Base-by-base conservation (phyloP, 2,329 filamentous ascomycete species). In the Bipolaris oryzae region DNA sequence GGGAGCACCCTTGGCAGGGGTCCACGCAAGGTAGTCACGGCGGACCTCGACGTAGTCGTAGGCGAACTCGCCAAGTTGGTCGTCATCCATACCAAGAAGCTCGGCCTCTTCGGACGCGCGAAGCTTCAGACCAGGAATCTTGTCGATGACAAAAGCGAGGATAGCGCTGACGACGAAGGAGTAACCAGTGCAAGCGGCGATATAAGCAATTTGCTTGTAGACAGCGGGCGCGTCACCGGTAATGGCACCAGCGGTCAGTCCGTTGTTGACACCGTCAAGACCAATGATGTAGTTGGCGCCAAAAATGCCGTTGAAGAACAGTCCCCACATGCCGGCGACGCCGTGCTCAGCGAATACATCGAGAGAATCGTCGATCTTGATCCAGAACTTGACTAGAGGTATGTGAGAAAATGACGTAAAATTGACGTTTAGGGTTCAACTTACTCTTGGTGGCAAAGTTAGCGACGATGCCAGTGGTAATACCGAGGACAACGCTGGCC, bases 301-400 rank as follows among this genome's bases (percentile, higher is more conserved):
- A 72, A 94, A 92, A 61, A 94, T 78, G 62, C 88, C 90, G 54
- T 91, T 94, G 77, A 91, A 82, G 57, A 92, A 77, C 68, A 96
- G 90, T 48, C 92, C 92, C 55, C 89, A 83, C 63, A 95, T 91
- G 64, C 92, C 92, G 46, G 92, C 91, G 62, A 96, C 80, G 70
- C 86, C 91, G 84, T 96, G 92, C 78, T 95, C 91, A 65, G 92
- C 92, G 78, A 96, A 95, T 70, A 96, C 88, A 80, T 96, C 92
- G 77, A 96, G 90, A 5, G 90, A 89, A 73, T 96, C 92, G 68
- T 96, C 92, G 53, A 96, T 87, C 61, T 87, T 87, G 71, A 96
- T 82, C 85, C 85, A 88, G 79, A 86, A 88, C 78, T 88, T 88
- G 76, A 88, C 82, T 84, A 60, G n/a, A 49, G 18, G 49, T 7